phyloP scores from a whole-genome alignment of 768 basidiomycete species.

The Russula abietina region DNA sequence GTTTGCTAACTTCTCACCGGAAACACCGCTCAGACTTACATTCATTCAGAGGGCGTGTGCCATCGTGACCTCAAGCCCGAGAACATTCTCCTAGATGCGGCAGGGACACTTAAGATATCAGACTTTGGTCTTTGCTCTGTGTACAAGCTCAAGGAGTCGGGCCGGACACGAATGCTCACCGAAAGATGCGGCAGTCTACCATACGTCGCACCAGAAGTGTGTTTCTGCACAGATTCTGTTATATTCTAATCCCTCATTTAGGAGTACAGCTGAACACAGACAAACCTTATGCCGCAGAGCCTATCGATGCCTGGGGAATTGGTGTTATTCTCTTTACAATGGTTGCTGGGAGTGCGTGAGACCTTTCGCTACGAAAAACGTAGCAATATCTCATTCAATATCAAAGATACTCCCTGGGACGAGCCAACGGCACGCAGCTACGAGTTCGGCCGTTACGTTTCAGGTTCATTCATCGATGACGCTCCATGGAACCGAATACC shows the following conservation, averaged over 20 bases:
- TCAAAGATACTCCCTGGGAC: constrained; percentile 96
- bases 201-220: constrained; percentile 90
- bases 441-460: constrained; percentile 73
- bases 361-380: not conserved
- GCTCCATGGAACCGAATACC: constrained; percentile 74
- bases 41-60: constrained; percentile 85
- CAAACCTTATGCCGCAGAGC: constrained; percentile 77
- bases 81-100: constrained; percentile 80
- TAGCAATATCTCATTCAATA: not conserved
- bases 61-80: constrained; percentile 98
- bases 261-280: constrained; percentile 53
- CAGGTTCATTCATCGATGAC: constrained; percentile 66
- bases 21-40: constrained; percentile 52
- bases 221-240: constrained; percentile 18
- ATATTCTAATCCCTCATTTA: constrained; percentile 1
- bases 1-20: constrained; percentile 4
- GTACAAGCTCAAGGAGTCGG: constrained; percentile 75
- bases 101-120: constrained; percentile 84
- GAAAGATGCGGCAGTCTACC: constrained; percentile 90
- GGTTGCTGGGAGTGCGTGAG: constrained; percentile 75
- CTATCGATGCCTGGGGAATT: constrained; percentile 93
- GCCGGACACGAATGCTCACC: constrained; percentile 66
- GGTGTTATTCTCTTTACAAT: constrained; percentile 93
- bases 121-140: constrained; percentile 95
- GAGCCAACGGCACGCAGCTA: constrained; percentile 74